These are phyloP conservation scores for Meyerozyma athensensis DNA, from an alignment of 1,139 yeast species.

Conservation along the genomic window DNA sequence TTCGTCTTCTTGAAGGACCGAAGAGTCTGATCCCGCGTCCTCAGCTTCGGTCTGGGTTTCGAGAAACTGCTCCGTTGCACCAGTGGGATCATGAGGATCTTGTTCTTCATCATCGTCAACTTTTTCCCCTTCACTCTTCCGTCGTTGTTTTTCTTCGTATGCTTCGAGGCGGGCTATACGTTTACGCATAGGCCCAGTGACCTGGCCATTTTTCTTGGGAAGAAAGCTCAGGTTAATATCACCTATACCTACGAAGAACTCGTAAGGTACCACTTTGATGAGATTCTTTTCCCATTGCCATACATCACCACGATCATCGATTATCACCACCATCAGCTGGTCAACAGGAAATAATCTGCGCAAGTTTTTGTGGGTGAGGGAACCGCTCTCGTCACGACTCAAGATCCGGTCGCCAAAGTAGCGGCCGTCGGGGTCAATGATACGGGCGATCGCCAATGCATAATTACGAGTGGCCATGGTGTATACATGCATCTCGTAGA, in stretches of 20 bases:
- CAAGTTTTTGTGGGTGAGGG: slow-evolving; percentile 81
- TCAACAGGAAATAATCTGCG: slow-evolving; percentile 91
- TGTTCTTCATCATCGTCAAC: slow-evolving; percentile 10
- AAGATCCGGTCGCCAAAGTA: slow-evolving; percentile 89
- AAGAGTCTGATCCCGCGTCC: too few species aligned
- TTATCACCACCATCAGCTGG: slow-evolving; percentile 92
- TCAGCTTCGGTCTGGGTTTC: too few species aligned
- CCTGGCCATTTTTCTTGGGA: slow-evolving; percentile 71
- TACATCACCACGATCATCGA: slow-evolving; percentile 97
- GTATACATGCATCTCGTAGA: slow-evolving; percentile 88
- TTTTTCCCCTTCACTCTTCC: slow-evolving; percentile 16
- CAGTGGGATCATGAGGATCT: slow-evolving; percentile 13
- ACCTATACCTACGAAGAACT: slow-evolving; percentile 94
- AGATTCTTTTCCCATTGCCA: slow-evolving; percentile 97
- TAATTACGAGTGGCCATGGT: slow-evolving; percentile 99
- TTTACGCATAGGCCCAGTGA: slow-evolving; percentile 66
- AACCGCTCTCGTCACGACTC: slow-evolving; percentile 93
- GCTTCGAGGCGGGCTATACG: slow-evolving; percentile 49
- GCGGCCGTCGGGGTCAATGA: slow-evolving; percentile 84
- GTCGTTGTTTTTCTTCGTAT: slow-evolving; percentile 14
- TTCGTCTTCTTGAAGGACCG: slow-evolving; percentile 2
- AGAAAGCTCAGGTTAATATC: slow-evolving; percentile 92
- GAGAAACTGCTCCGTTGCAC: too few species aligned
- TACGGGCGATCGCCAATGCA: slow-evolving; percentile 83
- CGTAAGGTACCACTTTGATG: slow-evolving; percentile 90